Percentiles rank a stretch among this genome's conserved stretches.
phyloP scores from a whole-genome alignment of 208 protist species.

The Acanthamoeba royreba region DNA sequence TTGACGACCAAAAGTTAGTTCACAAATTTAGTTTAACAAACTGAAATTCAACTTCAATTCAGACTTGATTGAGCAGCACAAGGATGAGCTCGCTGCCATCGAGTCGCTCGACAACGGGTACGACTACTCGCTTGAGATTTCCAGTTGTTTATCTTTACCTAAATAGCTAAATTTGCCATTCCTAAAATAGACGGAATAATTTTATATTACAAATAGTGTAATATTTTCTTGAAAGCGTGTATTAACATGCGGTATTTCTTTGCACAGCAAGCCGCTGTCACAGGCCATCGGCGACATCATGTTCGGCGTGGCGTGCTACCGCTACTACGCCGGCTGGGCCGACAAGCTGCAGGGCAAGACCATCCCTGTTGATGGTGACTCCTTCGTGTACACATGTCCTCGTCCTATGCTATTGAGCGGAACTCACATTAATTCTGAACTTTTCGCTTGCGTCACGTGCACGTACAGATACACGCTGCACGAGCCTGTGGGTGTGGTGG shows the following conservation, averaged over 20 bases:
- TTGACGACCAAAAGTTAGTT: no score
- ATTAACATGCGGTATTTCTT: no score
- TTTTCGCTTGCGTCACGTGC: no score
- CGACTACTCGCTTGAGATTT: background rate
- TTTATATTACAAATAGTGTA: no score
- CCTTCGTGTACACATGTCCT: slow-evolving; percentile 51
- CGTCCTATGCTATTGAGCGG: background rate
- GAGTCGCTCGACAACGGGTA: background rate
- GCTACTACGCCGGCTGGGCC: slow-evolving; percentile 87
- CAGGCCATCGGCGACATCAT: background rate
- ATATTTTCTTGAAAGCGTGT: no score
- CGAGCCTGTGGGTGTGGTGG: slow-evolving; percentile 85
- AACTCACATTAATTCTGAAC: background rate
- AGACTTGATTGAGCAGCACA: slow-evolving; percentile 76
- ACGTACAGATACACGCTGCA: slow-evolving; percentile 74
- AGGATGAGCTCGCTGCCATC: slow-evolving; percentile 75
- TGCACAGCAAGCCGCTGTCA: background rate
- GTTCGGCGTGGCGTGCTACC: slow-evolving; percentile 78
- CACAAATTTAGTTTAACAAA: background rate
- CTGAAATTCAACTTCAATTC: background rate
- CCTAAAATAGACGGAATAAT: no score
- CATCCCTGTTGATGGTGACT: slow-evolving; percentile 69
- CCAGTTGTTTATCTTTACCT: no score
- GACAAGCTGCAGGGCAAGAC: slow-evolving; percentile 87
- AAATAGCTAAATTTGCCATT: no score